A percentile compares a stretch with the other conserved stretches of the same genome.
Evolutionary conservation across 1,284 basidiomycete species (phyloP).

Genomic region (Microbotryum silenes-acaulis): DNA sequence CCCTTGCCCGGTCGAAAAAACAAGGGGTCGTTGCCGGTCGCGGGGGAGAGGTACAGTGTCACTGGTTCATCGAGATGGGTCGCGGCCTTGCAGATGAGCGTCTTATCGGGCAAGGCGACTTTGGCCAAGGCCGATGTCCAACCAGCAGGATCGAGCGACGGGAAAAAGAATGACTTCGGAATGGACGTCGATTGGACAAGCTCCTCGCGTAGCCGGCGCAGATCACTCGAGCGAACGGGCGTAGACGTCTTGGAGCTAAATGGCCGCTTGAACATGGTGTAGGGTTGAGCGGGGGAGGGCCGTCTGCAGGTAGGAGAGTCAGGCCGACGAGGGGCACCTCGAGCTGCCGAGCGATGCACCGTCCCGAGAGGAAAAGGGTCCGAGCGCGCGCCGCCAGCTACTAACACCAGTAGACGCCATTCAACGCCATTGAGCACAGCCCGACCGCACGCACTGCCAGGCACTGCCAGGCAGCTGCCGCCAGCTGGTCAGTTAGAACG

Average conservation of each 20-base stretch:
- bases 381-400: no score
- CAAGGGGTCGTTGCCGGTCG: constrained; percentile 5
- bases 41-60: constrained; percentile 11
- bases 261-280: constrained; percentile 28
- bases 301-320: no score
- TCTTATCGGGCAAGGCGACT: constrained; percentile 10
- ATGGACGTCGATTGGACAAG: neutral
- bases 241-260: constrained; percentile 12
- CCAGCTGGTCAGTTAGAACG: no score
- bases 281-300: neutral
- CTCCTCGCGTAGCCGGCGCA: constrained; percentile 19
- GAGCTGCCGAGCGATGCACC: no score
- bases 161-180: neutral
- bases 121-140: neutral
- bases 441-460: no score
- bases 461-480: no score
- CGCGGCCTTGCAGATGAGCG: constrained; percentile 9
- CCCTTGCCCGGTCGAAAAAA: constrained; percentile 16
- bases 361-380: no score
- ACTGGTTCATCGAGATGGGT: constrained; percentile 27
- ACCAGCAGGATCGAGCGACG: neutral
- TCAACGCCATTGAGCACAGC: no score
- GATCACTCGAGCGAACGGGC: constrained; percentile 20
- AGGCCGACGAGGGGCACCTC: neutral
- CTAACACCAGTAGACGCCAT: no score